A percentile compares a stretch with the other conserved stretches of the same genome.
Evolutionary conservation across 148 eudicot species (phyloP).

Genomic region (Rhododendron simsii): DNA sequence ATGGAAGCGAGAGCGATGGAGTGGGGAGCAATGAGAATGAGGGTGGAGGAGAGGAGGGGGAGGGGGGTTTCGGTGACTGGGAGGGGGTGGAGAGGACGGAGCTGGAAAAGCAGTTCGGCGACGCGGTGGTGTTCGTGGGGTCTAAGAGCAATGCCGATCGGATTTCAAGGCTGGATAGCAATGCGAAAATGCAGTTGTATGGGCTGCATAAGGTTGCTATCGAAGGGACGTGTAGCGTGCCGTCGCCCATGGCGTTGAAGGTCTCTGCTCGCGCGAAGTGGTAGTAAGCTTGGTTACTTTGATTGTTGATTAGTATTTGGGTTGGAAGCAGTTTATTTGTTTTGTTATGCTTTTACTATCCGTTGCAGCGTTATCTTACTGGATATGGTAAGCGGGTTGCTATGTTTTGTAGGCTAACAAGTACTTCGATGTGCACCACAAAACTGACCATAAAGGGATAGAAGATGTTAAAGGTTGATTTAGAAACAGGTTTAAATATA

Average conservation of each 20-base stretch:
- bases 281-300: slow-evolving; percentile 27
- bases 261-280: slow-evolving; percentile 73
- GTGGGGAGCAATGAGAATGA: neutral
- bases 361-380: neutral
- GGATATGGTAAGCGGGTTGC: neutral
- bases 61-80: slow-evolving; percentile 48
- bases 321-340: neutral
- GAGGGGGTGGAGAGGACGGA: slow-evolving; percentile 72
- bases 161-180: slow-evolving; percentile 18
- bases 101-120: slow-evolving; percentile 53
- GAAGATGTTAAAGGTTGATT: neutral
- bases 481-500: neutral
- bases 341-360: neutral
- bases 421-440: neutral
- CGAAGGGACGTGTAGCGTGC: slow-evolving; percentile 58
- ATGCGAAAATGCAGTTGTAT: slow-evolving; percentile 39
- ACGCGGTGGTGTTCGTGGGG: slow-evolving; percentile 46
- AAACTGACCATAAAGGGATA: neutral
- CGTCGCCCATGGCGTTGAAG: slow-evolving; percentile 70
- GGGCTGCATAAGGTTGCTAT: slow-evolving; percentile 63
- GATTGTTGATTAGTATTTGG: neutral
- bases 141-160: slow-evolving; percentile 32
- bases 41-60: slow-evolving; percentile 23
- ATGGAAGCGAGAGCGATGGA: slow-evolving; percentile 2
- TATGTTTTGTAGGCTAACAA: neutral